phyloP scores from a whole-genome alignment of 345 rosid species.

The Ceriops tagal region DNA sequence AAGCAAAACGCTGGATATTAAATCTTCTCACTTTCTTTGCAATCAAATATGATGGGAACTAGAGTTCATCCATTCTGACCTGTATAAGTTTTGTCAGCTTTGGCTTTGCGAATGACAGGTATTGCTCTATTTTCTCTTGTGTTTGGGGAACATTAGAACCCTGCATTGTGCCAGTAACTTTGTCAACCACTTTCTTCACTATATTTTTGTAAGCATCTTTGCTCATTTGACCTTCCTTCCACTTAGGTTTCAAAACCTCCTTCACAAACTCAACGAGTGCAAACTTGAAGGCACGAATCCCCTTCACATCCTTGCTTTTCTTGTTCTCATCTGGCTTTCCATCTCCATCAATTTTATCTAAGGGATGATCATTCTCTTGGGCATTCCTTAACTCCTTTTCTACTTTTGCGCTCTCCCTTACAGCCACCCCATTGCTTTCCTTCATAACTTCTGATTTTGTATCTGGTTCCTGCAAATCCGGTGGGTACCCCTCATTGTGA shows the following conservation, averaged over 20 bases:
- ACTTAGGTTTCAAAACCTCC: slow-evolving; percentile 83
- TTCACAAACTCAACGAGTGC: slow-evolving; percentile 84
- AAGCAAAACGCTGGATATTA: background rate
- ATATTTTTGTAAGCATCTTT: slow-evolving; percentile 90
- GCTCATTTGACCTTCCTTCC: slow-evolving; percentile 91
- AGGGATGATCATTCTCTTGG: slow-evolving; percentile 36
- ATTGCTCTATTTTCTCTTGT: slow-evolving; percentile 82
- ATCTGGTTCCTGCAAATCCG: slow-evolving; percentile 25
- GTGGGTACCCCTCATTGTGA: slow-evolving; percentile 16
- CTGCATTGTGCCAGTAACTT: slow-evolving; percentile 77
- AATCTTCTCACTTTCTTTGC: too few relatives aligned
- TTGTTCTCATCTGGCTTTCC: slow-evolving; percentile 52
- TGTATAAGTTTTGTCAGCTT: slow-evolving; percentile 92
- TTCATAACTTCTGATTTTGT: slow-evolving; percentile 29
- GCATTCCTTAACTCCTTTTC: slow-evolving; percentile 33
- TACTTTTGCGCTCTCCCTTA: slow-evolving; percentile 38
- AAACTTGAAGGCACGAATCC: slow-evolving; percentile 75
- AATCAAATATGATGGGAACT: background rate
- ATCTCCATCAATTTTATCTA: slow-evolving; percentile 45
- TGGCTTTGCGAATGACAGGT: slow-evolving; percentile 73
- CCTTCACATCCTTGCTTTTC: slow-evolving; percentile 74
- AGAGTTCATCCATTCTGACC: slow-evolving; percentile 41
- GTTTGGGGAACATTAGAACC: slow-evolving; percentile 78
- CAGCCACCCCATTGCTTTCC: slow-evolving; percentile 28
- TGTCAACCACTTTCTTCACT: slow-evolving; percentile 94